These are phyloP conservation scores for Adansonia madagascariensis DNA, from an alignment of 441 rosid species.

Conservation along the genomic window DNA sequence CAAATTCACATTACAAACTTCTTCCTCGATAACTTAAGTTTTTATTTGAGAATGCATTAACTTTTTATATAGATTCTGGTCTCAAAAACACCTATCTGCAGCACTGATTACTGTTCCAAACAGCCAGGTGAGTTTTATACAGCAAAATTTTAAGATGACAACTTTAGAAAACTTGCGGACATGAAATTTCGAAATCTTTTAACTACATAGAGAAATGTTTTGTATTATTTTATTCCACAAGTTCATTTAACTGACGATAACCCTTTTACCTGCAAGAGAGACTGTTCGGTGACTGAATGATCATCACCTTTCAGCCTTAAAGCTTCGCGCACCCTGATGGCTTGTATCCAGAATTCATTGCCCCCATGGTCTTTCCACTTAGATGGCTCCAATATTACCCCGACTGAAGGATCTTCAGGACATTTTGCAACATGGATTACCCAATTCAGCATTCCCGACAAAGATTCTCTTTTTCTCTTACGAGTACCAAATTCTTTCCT, in stretches of 20 bases:
- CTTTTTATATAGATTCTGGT: not conserved
- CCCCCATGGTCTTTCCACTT: constrained; percentile 40
- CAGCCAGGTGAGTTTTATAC: not conserved
- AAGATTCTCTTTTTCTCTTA: constrained; percentile 39
- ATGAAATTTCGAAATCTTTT: not conserved
- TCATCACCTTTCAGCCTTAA: constrained; percentile 37
- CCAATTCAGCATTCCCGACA: constrained; percentile 55
- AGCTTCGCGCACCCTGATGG: constrained; percentile 43
- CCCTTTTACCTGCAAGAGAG: constrained; percentile 37
- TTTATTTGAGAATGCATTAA: constrained; percentile 12
- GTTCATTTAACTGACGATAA: not conserved
- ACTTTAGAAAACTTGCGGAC: not conserved
- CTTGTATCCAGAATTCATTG: constrained; percentile 43
- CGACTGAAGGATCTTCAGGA: constrained; percentile 45
- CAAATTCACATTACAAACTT: constrained; percentile 15
- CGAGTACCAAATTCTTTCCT: constrained; percentile 32
- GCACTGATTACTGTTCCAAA: not conserved
- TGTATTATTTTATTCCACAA: not conserved
- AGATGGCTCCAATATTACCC: constrained; percentile 40
- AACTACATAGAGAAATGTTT: not conserved
- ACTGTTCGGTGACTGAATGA: constrained; percentile 24
- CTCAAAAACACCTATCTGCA: not conserved
- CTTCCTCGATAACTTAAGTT: not conserved
- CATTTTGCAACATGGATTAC: constrained; percentile 43
- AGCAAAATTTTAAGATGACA: not conserved